Percentiles rank a stretch among this genome's conserved stretches.
Conservation (phyloP, 371 early-diverging fungal species). For the Haplosporangium sp. region DNA sequence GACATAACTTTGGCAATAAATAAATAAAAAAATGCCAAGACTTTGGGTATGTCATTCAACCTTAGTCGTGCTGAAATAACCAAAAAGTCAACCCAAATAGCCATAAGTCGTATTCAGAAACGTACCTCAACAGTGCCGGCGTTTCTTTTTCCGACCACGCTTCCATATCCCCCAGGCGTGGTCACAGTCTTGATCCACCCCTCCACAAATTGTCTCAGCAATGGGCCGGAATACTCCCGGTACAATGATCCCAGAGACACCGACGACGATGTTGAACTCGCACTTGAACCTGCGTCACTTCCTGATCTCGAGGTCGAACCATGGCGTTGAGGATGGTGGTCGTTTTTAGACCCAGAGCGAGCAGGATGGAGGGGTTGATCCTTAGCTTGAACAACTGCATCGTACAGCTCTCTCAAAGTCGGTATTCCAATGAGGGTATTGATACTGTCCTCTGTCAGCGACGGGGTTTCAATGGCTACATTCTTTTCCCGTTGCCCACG, state of each 20-base stretch:
- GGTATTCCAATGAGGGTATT: conserved; percentile 1
- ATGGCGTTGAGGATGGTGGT: too few relatives aligned
- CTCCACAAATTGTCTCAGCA: conserved; percentile 32
- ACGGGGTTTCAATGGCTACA: neutral
- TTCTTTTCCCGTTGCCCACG: conserved; percentile 1
- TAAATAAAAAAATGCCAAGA: conserved; percentile 28
- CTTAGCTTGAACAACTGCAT: conserved; percentile 12
- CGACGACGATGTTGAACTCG: neutral
- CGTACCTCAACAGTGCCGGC: conserved; percentile 34
- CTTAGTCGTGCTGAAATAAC: too few relatives aligned
- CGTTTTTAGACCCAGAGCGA: too few relatives aligned
- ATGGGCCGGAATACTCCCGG: conserved; percentile 28
- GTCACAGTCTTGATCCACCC: conserved; percentile 32
- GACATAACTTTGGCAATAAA: too few relatives aligned
- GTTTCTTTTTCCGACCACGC: conserved; percentile 28
- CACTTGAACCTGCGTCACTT: neutral
- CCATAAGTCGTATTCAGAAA: neutral
- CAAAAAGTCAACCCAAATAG: neutral
- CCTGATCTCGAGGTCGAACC: too few relatives aligned
- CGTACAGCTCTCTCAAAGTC: conserved; percentile 25
- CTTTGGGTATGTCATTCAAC: too few relatives aligned
- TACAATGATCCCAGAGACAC: conserved; percentile 30
- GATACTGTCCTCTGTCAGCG: neutral
- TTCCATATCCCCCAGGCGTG: conserved; percentile 41
- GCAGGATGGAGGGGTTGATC: conserved; percentile 31